Conservation (phyloP, 2,329 filamentous ascomycete genomes). For the Penicillium aurantiogriseum region DNA sequence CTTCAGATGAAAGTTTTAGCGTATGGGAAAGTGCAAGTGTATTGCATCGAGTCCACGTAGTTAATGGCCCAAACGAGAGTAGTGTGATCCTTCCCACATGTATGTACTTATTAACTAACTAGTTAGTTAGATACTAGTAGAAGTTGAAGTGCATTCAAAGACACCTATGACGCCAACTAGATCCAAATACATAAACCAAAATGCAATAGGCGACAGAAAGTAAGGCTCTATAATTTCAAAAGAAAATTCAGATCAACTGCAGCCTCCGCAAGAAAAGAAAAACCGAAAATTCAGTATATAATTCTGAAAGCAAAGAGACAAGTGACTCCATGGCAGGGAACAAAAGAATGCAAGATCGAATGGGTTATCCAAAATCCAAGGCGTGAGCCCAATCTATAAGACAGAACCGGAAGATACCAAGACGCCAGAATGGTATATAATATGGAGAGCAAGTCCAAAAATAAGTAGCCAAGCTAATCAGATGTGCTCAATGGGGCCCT, state of each 20-base stretch:
- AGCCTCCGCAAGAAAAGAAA: background rate
- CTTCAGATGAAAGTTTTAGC: slow-evolving; percentile 18
- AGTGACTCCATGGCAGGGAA: slow-evolving; percentile 1
- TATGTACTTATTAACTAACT: background rate
- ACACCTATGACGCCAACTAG: background rate
- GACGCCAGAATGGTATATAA: background rate
- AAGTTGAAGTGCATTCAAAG: background rate
- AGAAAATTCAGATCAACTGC: background rate
- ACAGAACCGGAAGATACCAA: background rate
- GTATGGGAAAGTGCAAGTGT: slow-evolving; percentile 6
- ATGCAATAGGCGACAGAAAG: background rate
- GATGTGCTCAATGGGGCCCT: slow-evolving; percentile 78
- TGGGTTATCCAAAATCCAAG: background rate
- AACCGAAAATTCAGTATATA: background rate
- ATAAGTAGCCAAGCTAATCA: slow-evolving; percentile 20
- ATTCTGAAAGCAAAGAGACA: background rate
- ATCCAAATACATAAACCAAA: background rate
- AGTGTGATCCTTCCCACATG: background rate
- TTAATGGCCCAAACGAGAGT: background rate
- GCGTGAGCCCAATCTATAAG: background rate
- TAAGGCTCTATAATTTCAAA: background rate
- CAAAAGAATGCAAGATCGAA: slow-evolving; percentile 5
- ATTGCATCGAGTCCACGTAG: background rate
- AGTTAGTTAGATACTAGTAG: no score
- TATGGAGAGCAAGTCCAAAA: background rate